Percentiles rank a stretch among this genome's conserved stretches.
Evolutionary conservation across 2,329 filamentous ascomycete species (phyloP).

Genomic region (Fusarium aywerte): DNA sequence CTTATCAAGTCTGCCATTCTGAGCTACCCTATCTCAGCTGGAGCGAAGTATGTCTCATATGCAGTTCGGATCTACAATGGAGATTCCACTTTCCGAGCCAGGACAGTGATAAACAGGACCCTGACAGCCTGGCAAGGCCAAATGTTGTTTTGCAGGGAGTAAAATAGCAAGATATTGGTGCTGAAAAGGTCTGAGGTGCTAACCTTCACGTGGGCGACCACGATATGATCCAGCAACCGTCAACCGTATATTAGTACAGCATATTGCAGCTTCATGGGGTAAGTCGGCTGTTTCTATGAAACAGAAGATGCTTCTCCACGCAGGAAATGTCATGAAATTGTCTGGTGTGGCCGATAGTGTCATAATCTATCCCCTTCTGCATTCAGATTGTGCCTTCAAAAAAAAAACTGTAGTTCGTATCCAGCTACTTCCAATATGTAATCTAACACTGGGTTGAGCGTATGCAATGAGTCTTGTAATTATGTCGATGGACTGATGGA

Average conservation of each 20-base stretch:
- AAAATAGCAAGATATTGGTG: not conserved
- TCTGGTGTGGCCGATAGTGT: not conserved
- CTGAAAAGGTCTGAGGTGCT: not conserved
- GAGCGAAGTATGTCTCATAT: not conserved
- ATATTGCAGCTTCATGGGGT: not conserved
- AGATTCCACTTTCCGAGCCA: constrained; percentile 10
- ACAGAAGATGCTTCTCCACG: not conserved
- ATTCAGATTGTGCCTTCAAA: not conserved
- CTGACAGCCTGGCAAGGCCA: not conserved
- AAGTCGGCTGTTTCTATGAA: not conserved
- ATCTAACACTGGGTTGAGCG: not conserved
- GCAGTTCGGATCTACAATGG: constrained; percentile 1
- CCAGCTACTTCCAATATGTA: constrained; percentile 3
- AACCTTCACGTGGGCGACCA: not conserved
- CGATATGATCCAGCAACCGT: not conserved
- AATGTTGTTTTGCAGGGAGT: not conserved
- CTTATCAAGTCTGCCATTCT: not conserved
- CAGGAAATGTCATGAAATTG: not conserved
- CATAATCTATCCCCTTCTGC: not conserved
- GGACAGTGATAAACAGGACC: not conserved
- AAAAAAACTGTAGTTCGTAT: not conserved
- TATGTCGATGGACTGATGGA: not conserved
- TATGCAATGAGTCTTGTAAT: not conserved
- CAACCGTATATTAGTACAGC: not conserved
- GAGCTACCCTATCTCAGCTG: not conserved